Conservation (phyloP, 495 filamentous ascomycete species). For the Jackrogersella multiformis region DNA sequence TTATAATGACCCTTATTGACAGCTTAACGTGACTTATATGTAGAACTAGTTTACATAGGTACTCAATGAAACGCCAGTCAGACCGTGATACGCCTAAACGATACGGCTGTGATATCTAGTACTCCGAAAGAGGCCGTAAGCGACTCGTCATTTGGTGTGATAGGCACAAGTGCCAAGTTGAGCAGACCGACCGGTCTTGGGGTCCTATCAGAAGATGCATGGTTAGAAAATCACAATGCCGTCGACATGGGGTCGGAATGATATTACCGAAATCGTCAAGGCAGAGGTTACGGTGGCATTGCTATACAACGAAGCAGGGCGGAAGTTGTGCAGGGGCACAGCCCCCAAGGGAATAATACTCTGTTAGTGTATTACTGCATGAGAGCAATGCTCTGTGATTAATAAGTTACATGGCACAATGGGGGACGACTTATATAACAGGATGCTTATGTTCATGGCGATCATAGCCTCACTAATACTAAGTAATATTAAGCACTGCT, state of each 20-base stretch:
- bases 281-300: no score
- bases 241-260: neutral
- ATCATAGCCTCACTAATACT: neutral
- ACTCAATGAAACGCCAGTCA: neutral
- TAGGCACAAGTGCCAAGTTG: neutral
- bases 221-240: neutral
- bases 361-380: conserved; percentile 1
- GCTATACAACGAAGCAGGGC: conserved; percentile 20
- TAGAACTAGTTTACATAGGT: neutral
- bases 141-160: neutral
- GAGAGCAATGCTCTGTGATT: neutral
- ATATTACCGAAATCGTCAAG: neutral
- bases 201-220: conserved; percentile 8
- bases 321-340: no score
- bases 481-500: neutral
- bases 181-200: neutral
- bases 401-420: neutral
- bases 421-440: neutral
- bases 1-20: neutral
- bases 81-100: conserved; percentile 2
- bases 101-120: neutral
- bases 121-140: neutral
- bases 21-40: neutral
- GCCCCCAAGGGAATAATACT: no score
- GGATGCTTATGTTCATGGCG: neutral